A percentile compares a stretch with the other conserved stretches of the same genome.
phyloP scores from a whole-genome alignment of 2,329 filamentous ascomycete species.

The Penicillium capsulatum region DNA sequence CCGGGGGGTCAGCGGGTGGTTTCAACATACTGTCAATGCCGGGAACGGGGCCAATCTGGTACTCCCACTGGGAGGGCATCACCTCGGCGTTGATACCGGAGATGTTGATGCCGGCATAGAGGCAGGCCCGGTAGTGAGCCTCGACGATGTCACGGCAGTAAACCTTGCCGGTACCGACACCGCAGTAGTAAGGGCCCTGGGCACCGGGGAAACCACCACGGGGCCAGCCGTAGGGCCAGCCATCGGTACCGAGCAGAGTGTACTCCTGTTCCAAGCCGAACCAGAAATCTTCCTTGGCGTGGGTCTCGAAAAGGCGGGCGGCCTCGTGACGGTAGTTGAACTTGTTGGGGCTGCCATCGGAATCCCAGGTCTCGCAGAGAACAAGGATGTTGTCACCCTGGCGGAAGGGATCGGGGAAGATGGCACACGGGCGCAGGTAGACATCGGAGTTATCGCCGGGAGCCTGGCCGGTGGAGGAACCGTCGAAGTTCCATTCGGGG shows the following conservation, averaged over 20 bases:
- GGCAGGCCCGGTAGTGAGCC: conserved; percentile 83
- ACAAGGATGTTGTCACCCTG: conserved; percentile 88
- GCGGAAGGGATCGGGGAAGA: conserved; percentile 90
- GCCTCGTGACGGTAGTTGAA: conserved; percentile 97
- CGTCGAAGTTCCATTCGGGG: conserved; percentile 78
- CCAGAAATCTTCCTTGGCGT: conserved; percentile 83
- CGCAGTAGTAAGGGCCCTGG: conserved; percentile 95
- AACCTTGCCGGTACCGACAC: conserved; percentile 94
- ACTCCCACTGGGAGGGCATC: conserved; percentile 97
- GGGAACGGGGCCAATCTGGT: conserved; percentile 85
- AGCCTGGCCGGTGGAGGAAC: conserved; percentile 87
- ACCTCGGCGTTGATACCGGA: conserved; percentile 99
- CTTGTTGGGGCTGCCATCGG: conserved; percentile 93
- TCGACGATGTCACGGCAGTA: conserved; percentile 98
- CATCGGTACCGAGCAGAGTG: conserved; percentile 79
- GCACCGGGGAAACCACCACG: conserved; percentile 83
- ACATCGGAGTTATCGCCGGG: conserved; percentile 92
- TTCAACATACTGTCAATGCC: conserved; percentile 72
- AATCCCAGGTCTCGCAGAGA: conserved; percentile 89
- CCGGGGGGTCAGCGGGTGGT: no score
- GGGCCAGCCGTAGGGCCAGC: conserved; percentile 91
- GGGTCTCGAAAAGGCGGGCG: conserved; percentile 80
- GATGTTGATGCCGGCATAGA: conserved; percentile 88
- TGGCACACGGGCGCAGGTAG: conserved; percentile 85
- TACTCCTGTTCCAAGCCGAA: conserved; percentile 99